Evolutionary conservation across 169 alveolate genomes (phyloP).

Genomic region (Eimeria maxima): DNA sequence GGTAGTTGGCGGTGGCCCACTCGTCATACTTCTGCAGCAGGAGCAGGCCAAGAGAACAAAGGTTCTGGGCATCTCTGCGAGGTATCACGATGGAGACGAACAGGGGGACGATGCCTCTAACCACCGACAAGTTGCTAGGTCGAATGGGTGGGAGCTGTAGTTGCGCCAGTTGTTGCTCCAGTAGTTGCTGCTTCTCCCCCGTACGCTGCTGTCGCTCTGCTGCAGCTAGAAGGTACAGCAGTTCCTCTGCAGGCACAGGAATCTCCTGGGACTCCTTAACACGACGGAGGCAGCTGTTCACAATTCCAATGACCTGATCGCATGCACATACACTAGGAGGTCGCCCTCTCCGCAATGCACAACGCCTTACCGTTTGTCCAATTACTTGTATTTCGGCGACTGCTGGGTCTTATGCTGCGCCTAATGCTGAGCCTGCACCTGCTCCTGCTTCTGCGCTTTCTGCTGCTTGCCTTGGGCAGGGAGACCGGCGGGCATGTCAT

Average conservation of each 20-base stretch:
- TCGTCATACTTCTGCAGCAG: slow-evolving; percentile 51
- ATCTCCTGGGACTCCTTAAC: slow-evolving; percentile 61
- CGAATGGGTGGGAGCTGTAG: slow-evolving; percentile 70
- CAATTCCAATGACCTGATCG: slow-evolving; percentile 71
- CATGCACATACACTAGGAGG: not conserved
- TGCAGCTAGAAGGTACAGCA: slow-evolving; percentile 47
- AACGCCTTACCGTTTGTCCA: not conserved
- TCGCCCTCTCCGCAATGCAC: not conserved
- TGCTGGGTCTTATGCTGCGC: not conserved
- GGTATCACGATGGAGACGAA: slow-evolving; percentile 38
- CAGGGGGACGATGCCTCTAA: slow-evolving; percentile 56
- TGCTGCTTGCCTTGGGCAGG: slow-evolving; percentile 73
- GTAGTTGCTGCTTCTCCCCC: slow-evolving; percentile 55
- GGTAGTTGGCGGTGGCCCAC: slow-evolving; percentile 48
- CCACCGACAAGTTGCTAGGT: slow-evolving; percentile 54
- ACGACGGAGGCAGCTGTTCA: slow-evolving; percentile 81
- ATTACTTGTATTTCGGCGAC: not conserved
- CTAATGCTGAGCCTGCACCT: not conserved
- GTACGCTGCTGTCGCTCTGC: slow-evolving; percentile 71
- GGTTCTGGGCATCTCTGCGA: slow-evolving; percentile 40
- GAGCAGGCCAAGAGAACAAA: slow-evolving; percentile 64
- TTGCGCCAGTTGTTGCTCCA: slow-evolving; percentile 65
- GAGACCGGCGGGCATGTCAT: slow-evolving; percentile 59
- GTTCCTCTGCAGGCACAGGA: slow-evolving; percentile 61
- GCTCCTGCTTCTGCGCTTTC: not conserved